phyloP scores from a whole-genome alignment of 106 monocot genomes.

The Amphibolis antarctica region DNA sequence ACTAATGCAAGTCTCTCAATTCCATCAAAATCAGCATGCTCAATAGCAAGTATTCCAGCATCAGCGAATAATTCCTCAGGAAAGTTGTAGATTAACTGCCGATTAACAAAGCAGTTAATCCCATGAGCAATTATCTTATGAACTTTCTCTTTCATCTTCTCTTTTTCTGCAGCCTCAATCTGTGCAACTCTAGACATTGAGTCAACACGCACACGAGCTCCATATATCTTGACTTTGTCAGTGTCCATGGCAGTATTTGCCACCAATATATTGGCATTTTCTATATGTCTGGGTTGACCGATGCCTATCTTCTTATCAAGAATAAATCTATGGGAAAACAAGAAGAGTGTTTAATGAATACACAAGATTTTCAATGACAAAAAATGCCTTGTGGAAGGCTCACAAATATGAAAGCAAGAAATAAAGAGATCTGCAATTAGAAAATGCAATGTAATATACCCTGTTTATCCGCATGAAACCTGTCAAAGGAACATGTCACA shows the following conservation, averaged over 20 bases:
- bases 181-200: constrained; percentile 94
- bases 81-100: constrained; percentile 94
- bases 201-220: constrained; percentile 94
- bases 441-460: too few relatives aligned
- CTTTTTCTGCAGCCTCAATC: constrained; percentile 84
- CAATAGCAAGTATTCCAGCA: constrained; percentile 92
- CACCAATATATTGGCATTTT: constrained; percentile 93
- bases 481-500: too few relatives aligned
- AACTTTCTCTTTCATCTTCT: constrained; percentile 97
- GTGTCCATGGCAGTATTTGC: constrained; percentile 99
- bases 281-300: constrained; percentile 90
- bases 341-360: too few relatives aligned
- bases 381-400: too few relatives aligned
- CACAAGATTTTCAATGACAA: too few relatives aligned
- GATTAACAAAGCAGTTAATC: constrained; percentile 94
- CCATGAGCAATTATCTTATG: constrained; percentile 92
- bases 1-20: constrained; percentile 88
- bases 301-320: constrained; percentile 98
- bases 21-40: constrained; percentile 99
- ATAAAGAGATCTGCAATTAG: too few relatives aligned
- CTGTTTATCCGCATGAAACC: too few relatives aligned
- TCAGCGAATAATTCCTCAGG: constrained; percentile 98
- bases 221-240: constrained; percentile 99
- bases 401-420: too few relatives aligned
- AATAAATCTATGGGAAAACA: constrained; percentile 53